A percentile compares a stretch with the other conserved stretches of the same genome.
These are phyloP conservation scores for Malus hybrid DNA, from an alignment of 331 rosid genomes.

Conservation along the genomic window DNA sequence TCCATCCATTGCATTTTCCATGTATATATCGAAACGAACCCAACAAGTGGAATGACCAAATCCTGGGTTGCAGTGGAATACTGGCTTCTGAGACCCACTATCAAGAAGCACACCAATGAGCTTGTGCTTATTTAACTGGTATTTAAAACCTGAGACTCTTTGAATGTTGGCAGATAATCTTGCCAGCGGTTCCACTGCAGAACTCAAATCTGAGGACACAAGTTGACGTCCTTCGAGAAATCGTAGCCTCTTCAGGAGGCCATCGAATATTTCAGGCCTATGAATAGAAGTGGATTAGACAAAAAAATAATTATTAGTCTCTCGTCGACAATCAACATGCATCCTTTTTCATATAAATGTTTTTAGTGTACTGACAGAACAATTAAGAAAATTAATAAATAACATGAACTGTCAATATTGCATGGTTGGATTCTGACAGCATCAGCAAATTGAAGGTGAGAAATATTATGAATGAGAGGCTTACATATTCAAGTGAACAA, in stretches of 20 bases:
- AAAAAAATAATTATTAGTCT: constrained; percentile 1
- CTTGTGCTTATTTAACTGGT: constrained; percentile 36
- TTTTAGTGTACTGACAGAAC: background rate
- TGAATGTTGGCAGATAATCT: constrained; percentile 43
- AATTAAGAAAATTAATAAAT: background rate
- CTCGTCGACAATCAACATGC: background rate
- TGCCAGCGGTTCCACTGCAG: constrained; percentile 33
- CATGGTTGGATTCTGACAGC: background rate
- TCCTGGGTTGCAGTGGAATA: constrained; percentile 25
- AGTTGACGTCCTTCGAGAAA: constrained; percentile 49
- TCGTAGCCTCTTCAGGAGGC: constrained; percentile 52
- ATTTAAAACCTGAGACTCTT: constrained; percentile 37
- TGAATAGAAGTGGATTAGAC: background rate
- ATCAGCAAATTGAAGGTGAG: background rate
- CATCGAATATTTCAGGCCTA: constrained; percentile 70
- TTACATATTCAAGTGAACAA: constrained; percentile 66
- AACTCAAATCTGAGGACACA: constrained; percentile 38
- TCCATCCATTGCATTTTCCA: constrained; percentile 78
- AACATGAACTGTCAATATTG: background rate
- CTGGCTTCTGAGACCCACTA: constrained; percentile 31
- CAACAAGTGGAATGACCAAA: constrained; percentile 49
- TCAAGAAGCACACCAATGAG: constrained; percentile 39
- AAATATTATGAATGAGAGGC: constrained; percentile 2
- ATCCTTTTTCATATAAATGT: background rate
- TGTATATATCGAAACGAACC: constrained; percentile 56